A percentile compares a stretch with the other conserved stretches of the same genome.
Conservation (phyloP, 495 filamentous ascomycete genomes). For the Neurospora sp. region DNA sequence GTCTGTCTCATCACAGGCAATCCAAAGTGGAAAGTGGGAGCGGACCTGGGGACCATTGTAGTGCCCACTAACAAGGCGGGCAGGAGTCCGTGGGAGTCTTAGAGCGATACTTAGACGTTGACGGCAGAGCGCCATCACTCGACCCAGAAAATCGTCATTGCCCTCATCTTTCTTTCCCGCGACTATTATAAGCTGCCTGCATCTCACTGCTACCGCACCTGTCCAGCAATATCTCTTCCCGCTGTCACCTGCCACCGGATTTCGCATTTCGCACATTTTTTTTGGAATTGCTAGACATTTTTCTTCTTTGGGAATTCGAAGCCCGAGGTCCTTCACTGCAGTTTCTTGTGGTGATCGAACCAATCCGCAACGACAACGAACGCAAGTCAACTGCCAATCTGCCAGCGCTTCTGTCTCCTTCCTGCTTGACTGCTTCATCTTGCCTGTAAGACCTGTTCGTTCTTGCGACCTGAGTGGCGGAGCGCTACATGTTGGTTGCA, state of each 20-base stretch:
- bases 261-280: neutral
- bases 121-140: neutral
- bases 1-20: neutral
- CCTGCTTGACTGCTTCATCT: neutral
- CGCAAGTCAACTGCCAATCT: neutral
- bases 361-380: neutral
- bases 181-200: neutral
- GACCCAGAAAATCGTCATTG: slow-evolving; percentile 1
- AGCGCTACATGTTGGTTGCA: neutral
- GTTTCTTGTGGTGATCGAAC: neutral
- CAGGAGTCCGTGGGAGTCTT: neutral
- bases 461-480: neutral
- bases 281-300: neutral
- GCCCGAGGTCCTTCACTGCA: neutral
- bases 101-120: neutral
- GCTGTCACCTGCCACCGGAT: neutral
- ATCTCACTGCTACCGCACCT: neutral
- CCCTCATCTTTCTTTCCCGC: neutral
- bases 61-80: neutral
- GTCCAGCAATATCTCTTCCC: neutral
- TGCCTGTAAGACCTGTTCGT: neutral
- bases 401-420: neutral
- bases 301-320: neutral
- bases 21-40: neutral
- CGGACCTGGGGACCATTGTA: neutral